Conservation (phyloP, 257 asterid genomes). For the Scutellaria minor region DNA sequence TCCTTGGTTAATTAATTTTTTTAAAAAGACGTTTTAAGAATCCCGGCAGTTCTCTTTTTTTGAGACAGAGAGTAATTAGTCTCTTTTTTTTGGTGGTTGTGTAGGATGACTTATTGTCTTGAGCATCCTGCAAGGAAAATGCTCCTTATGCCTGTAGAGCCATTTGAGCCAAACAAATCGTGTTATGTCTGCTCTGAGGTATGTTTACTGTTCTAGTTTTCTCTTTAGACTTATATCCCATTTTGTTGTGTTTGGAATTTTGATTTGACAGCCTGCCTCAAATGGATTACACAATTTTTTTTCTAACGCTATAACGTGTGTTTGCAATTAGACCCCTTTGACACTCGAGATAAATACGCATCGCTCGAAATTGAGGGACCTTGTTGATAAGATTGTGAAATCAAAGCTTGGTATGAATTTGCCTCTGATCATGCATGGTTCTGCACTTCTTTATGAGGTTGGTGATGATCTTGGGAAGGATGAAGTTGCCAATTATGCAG, state of each 20-base stretch:
- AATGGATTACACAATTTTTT: constrained; percentile 13
- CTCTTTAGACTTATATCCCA: neutral
- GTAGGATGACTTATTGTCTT: constrained; percentile 98
- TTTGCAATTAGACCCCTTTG: constrained; percentile 78
- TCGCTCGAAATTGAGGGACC: constrained; percentile 82
- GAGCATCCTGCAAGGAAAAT: constrained; percentile 90
- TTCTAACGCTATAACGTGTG: constrained; percentile 31
- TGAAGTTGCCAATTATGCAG: constrained; percentile 84
- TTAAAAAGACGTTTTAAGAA: neutral
- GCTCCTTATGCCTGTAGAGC: constrained; percentile 96
- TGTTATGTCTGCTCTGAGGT: constrained; percentile 99
- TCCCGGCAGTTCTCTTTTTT: neutral
- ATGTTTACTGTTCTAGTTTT: constrained; percentile 31
- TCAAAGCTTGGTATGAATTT: constrained; percentile 91
- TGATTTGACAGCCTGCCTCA: neutral
- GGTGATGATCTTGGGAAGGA: constrained; percentile 96
- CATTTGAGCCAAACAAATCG: constrained; percentile 86
- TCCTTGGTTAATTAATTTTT: neutral
- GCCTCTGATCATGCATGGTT: constrained; percentile 89
- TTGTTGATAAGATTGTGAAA: constrained; percentile 87
- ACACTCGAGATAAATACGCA: constrained; percentile 82
- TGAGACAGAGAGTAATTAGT: neutral
- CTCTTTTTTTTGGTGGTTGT: neutral
- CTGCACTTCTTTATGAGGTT: constrained; percentile 88
- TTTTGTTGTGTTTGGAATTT: constrained; percentile 7